Evolutionary conservation across 1,139 yeast species (phyloP), one percentile per base, ranked within the genome.

Genomic region (Petasospora fabianii): DNA sequence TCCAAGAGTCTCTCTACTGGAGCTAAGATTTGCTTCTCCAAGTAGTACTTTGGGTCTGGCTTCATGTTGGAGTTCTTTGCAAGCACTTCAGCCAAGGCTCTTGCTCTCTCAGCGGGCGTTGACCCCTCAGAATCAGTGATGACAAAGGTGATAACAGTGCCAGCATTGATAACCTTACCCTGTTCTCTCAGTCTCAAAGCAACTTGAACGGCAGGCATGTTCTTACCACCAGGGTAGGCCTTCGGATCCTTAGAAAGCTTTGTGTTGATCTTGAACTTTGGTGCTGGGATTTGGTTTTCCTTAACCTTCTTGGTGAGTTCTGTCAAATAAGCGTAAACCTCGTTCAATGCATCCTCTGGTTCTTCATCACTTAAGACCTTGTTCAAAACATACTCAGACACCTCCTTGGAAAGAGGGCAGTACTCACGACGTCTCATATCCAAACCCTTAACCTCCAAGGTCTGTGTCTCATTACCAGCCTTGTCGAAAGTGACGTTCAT

Each of bases 391-490:
- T 71, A 82, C 24, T 80, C 77, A 1, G 97, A 87, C 3, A 84
- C 79, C 43, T 90, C 96, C 59, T 90, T 94, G 0, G 97, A 86
- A 38, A 92, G 66, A 41, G 87, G 95, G 66, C 97, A 88, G 60
- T 77, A 92, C 61, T 92, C 99, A 69, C 99, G 86, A 63, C 98
- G 87, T 60, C 79, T 81, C 95, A 94, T 83, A 67, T 94, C 99
- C 43, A 94, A 73, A 57, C 99, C 99, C 60, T 92, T 94, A 26
- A 92, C 96, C 61, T 92, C 97, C 49, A 92, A 69, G 22, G 69
- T 61, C 5, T 79, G 63, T 3, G 58, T 54, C 51, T 76, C 85
- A 9, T 64, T 45, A 13, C 77, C 78, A 30, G 59, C 54, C 40
- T 73, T 66, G 28, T 77, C 74, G 31, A 67, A 64, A 35, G 69